Conservation (phyloP, 257 asterid genomes). For the Osmanthus fragrans region DNA sequence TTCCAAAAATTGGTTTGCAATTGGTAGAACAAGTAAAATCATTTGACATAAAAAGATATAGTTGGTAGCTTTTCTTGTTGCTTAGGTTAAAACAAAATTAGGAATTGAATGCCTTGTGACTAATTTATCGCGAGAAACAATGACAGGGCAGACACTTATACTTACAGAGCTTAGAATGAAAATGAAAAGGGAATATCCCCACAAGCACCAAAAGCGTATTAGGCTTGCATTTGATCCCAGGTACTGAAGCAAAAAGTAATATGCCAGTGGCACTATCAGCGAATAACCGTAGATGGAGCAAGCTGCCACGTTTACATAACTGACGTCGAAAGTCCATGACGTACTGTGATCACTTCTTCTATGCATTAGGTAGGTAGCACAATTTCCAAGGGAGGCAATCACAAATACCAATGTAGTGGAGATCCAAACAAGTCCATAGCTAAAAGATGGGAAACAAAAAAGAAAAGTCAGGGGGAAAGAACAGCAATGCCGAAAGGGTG, state of each 20-base stretch:
- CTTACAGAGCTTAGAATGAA: constrained; percentile 82
- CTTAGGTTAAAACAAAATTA: background rate
- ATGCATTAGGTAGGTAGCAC: constrained; percentile 78
- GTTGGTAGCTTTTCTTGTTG: background rate
- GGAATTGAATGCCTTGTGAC: constrained; percentile 2
- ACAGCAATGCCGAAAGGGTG: background rate
- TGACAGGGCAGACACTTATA: constrained; percentile 17
- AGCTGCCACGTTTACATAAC: constrained; percentile 77
- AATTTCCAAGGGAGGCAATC: constrained; percentile 82
- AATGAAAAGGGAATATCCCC: constrained; percentile 98
- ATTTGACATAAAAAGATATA: too few relatives aligned
- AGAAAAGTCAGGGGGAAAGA: constrained; percentile 13
- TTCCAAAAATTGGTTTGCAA: background rate
- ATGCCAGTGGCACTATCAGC: constrained; percentile 82
- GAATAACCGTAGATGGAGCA: constrained; percentile 81
- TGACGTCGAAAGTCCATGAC: constrained; percentile 80
- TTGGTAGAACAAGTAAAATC: constrained; percentile 16
- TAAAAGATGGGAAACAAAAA: constrained; percentile 31
- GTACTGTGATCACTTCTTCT: constrained; percentile 48
- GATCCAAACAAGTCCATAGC: constrained; percentile 95
- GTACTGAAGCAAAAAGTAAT: constrained; percentile 87
- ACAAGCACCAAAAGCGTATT: constrained; percentile 94
- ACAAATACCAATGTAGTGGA: constrained; percentile 87
- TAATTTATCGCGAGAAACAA: background rate
- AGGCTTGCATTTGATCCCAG: constrained; percentile 84